Percentiles rank a stretch among this genome's conserved stretches.
phyloP scores from a whole-genome alignment of 805 yeast genomes.

The Phaffomyces antillensis region DNA sequence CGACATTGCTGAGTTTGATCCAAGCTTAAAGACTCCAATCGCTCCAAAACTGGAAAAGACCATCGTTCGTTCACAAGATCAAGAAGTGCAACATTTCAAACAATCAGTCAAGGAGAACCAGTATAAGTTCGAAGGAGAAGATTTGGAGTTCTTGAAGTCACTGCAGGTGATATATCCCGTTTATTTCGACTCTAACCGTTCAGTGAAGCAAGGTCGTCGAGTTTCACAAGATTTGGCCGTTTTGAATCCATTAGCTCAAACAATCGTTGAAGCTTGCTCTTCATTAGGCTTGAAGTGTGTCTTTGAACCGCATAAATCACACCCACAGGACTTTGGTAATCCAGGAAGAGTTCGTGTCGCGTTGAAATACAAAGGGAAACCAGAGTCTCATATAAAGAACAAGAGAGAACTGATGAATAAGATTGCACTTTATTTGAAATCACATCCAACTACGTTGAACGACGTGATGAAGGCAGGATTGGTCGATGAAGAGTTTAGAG shows the following conservation, averaged over 20 bases:
- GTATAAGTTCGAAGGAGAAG: constrained; percentile 40
- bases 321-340: constrained; percentile 96
- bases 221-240: constrained; percentile 65
- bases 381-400: constrained; percentile 31
- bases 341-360: constrained; percentile 91
- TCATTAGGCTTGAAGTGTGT: constrained; percentile 30
- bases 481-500: constrained; percentile 55
- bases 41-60: constrained; percentile 63
- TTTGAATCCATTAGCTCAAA: constrained; percentile 80
- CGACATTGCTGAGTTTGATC: constrained; percentile 91
- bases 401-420: constrained; percentile 62
- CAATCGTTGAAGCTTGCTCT: constrained; percentile 66
- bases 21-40: constrained; percentile 54
- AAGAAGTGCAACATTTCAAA: constrained; percentile 25
- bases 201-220: constrained; percentile 79
- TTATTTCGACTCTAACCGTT: constrained; percentile 75
- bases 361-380: constrained; percentile 44
- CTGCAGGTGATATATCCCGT: constrained; percentile 85
- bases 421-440: constrained; percentile 53
- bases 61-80: constrained; percentile 55
- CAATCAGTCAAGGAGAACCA: constrained; percentile 15
- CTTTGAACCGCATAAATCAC: constrained; percentile 76
- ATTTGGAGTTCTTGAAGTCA: constrained; percentile 53
- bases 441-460: constrained; percentile 59
- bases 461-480: constrained; percentile 56